phyloP scores from a whole-genome alignment of 2,329 filamentous ascomycete species.

The Decorospora gaudefroyi region DNA sequence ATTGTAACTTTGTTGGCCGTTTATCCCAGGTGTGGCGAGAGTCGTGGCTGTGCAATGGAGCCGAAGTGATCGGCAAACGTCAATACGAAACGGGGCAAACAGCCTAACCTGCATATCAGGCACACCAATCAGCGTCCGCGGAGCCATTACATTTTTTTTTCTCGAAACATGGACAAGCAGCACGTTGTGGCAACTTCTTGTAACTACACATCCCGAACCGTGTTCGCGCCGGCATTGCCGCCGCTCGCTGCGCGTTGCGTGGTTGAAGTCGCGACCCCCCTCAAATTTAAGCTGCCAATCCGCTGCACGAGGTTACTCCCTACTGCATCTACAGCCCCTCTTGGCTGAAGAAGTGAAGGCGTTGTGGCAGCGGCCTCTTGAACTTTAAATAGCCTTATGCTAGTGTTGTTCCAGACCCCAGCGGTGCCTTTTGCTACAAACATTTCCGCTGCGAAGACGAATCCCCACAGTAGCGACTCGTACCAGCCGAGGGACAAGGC shows the following conservation, averaged over 20 bases:
- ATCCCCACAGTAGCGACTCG: conserved; percentile 89
- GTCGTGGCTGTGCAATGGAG: conserved; percentile 17
- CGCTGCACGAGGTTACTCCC: conserved; percentile 86
- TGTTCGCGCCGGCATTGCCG: conserved; percentile 30
- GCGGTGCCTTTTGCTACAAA: conserved; percentile 82
- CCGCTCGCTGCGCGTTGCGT: conserved; percentile 23
- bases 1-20: conserved; percentile 20
- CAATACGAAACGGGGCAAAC: conserved; percentile 17
- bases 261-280: conserved; percentile 45
- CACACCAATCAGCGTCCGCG: conserved; percentile 33
- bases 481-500: conserved; percentile 92
- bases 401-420: conserved; percentile 91
- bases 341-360: conserved; percentile 79
- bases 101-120: conserved; percentile 21
- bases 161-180: too few species aligned
- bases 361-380: conserved; percentile 81
- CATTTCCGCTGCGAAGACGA: conserved; percentile 90
- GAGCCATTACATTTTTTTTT: not conserved
- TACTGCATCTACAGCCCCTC: conserved; percentile 90
- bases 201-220: conserved; percentile 45
- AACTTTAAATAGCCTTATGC: conserved; percentile 84
- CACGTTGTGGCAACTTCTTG: conserved; percentile 17
- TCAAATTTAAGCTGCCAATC: conserved; percentile 79
- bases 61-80: conserved; percentile 27
- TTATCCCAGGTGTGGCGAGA: conserved; percentile 13